Evolutionary conservation across 1,284 basidiomycete genomes (phyloP).

Genomic region (Ceratobasidium sp.): DNA sequence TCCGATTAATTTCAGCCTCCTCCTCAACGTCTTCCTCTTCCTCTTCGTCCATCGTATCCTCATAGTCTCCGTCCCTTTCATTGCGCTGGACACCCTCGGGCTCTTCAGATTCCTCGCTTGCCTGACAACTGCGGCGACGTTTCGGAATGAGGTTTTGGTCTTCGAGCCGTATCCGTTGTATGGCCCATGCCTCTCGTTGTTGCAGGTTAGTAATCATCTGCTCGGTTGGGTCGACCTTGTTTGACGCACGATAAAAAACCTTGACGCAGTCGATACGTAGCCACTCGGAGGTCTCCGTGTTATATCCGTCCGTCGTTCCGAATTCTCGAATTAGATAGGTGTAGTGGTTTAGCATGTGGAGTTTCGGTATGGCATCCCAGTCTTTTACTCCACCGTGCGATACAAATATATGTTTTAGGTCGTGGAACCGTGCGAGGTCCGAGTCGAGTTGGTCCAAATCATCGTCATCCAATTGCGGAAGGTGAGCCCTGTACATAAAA

Average conservation of each 20-base stretch:
- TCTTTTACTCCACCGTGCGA: not conserved
- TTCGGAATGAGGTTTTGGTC: not conserved
- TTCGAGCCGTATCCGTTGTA: not conserved
- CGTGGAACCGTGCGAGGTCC: constrained; percentile 48
- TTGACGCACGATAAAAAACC: constrained; percentile 35
- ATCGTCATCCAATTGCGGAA: not conserved
- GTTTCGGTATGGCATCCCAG: constrained; percentile 30
- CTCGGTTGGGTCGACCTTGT: not conserved
- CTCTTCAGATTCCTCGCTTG: too few species aligned
- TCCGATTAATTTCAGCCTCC: not conserved
- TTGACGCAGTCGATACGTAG: constrained; percentile 45
- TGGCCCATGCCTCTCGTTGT: constrained; percentile 7
- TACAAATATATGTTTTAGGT: constrained; percentile 47
- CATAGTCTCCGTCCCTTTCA: not conserved
- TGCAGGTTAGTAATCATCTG: constrained; percentile 37
- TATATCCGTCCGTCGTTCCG: constrained; percentile 40
- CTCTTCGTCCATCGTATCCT: not conserved
- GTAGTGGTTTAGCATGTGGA: constrained; percentile 46
- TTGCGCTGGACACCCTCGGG: not conserved
- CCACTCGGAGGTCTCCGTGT: constrained; percentile 44
- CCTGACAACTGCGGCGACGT: too few species aligned
- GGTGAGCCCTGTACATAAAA: constrained; percentile 54
- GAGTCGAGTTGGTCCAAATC: constrained; percentile 42
- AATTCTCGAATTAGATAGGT: constrained; percentile 11
- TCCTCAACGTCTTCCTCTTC: not conserved